Conservation (phyloP, 2,329 filamentous ascomycete genomes). For the Sclerotinia minor region DNA sequence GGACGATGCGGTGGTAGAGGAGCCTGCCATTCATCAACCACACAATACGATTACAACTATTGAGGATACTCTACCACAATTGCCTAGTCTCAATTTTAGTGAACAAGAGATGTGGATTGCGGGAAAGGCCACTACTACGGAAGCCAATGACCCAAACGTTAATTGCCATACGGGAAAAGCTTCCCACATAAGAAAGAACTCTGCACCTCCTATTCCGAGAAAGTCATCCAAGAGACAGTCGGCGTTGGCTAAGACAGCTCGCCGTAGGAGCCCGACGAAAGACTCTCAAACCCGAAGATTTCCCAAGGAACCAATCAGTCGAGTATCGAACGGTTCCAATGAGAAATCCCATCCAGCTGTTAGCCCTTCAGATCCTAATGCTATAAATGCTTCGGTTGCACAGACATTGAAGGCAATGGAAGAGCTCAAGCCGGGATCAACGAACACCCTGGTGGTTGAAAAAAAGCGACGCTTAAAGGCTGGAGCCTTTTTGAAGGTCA, state of each 20-base stretch:
- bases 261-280: conserved; percentile 5
- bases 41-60: background rate
- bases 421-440: conserved; percentile 11
- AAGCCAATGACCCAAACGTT: background rate
- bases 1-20: background rate
- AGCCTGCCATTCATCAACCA: background rate
- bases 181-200: conserved; percentile 28
- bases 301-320: background rate
- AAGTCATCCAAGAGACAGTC: conserved; percentile 34
- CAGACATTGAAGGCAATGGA: conserved; percentile 10
- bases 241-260: conserved; percentile 20
- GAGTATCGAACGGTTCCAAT: background rate
- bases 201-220: conserved; percentile 33
- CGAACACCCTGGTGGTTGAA: conserved; percentile 24
- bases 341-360: background rate
- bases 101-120: conserved; percentile 1
- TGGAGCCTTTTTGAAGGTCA: conserved; percentile 31
- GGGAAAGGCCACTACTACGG: background rate
- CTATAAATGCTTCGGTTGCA: conserved; percentile 16
- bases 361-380: conserved; percentile 14
- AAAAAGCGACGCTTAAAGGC: conserved; percentile 33
- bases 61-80: conserved; percentile 4
- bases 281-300: background rate
- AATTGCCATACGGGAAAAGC: background rate
- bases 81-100: conserved; percentile 19